Base-by-base conservation (phyloP, 768 basidiomycete genomes). In the Boletus tylopilopsis region DNA sequence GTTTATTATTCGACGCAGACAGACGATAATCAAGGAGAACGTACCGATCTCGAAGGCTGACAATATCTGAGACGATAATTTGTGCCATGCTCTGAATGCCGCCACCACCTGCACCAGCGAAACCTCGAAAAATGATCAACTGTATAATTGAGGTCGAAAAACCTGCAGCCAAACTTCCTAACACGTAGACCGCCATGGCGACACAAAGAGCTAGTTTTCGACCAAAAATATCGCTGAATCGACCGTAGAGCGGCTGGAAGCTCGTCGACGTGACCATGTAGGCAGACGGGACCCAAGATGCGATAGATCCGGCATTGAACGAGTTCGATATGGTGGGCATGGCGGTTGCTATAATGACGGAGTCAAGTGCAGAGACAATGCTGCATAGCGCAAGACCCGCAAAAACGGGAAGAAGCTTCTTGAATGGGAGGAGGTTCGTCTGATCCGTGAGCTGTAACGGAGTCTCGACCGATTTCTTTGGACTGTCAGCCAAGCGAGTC, bases 61-160 rank as follows among this genome's bases (percentile, higher is more conserved):
- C 84, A 16, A 90, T 77, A 61, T 89, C 87, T 1, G 82, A 83
- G 40, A 85, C 78, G 49, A 87, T 76, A 29, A 89, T 87, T 65
- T 87, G 84, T 25, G 76, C 71, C 68, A 88, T 76, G 51, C 83
- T 85, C 25, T 84, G 70, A 47, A 88, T 80, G 4, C 82, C 83
- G 9, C 86, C 85, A 51, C 85, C 85, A 10, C 87, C 86, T 3
- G 80, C 77, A 25, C 85, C 85, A 30, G 85, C 79, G 25, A 87
- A 62, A 4, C 81, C 85, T 32, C 86, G 75, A 51, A 84, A 82
- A 5, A 87, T 67, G 55, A 90, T 89, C 42, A 90, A 66, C 57
- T 86, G 76, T 9, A 81, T 68, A 52, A 89, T 85, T 4, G 69
- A 79, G 56, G 72, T 76, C 19, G 84, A 79, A 53, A 88, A 79